Evolutionary conservation across 306 rosid genomes (phyloP).

Genomic region (Alnus rubra): DNA sequence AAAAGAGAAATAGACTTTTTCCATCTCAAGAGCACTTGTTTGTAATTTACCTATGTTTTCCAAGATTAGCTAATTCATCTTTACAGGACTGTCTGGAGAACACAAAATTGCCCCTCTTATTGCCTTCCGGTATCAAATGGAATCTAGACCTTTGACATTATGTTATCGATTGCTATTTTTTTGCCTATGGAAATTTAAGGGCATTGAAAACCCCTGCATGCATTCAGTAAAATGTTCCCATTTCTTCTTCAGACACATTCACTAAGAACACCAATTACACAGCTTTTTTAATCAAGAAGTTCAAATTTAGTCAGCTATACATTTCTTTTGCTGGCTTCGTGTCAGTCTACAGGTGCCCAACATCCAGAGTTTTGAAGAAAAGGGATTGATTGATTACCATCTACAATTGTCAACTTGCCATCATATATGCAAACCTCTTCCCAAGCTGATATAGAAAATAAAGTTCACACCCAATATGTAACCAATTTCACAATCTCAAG

Average conservation of each 20-base stretch:
- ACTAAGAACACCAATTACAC: neutral
- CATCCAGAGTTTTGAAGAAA: neutral
- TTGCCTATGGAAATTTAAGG: neutral
- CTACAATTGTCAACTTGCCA: neutral
- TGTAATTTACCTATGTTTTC: neutral
- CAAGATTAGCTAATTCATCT: neutral
- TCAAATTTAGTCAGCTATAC: neutral
- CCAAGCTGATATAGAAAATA: neutral
- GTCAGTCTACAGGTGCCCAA: neutral
- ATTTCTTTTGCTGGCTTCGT: neutral
- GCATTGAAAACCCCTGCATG: neutral
- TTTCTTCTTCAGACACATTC: constrained; percentile 3
- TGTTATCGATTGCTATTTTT: neutral
- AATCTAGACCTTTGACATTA: neutral
- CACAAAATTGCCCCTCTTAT: neutral
- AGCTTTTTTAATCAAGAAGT: neutral
- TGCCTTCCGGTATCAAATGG: neutral
- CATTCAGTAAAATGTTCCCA: neutral
- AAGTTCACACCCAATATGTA: neutral
- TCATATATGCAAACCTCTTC: neutral
- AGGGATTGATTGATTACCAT: neutral
- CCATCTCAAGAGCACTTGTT: neutral
- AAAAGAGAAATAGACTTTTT: neutral
- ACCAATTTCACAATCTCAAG: neutral
- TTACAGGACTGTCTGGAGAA: neutral